Evolutionary conservation across 306 rosid species (phyloP), one percentile per base, ranked within the genome.

Genomic region (Vigna nakashimae): DNA sequence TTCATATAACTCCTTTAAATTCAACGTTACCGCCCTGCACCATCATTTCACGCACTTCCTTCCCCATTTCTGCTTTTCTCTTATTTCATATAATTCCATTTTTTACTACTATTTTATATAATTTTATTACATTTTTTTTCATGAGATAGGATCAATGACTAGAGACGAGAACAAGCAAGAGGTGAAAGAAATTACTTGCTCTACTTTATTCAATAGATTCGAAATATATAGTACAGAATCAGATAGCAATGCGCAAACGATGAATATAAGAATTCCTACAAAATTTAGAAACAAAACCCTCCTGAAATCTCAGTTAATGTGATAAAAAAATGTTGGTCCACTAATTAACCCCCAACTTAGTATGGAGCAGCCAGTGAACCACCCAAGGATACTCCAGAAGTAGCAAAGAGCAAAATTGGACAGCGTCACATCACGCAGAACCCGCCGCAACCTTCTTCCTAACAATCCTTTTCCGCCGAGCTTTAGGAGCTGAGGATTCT

Each of bases 391-490:
- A 80, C 70, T 55, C 74, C 20, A 69, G 76, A 34, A 79, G 65
- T 7, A 38, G 40, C 55, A 26, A 67, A 76, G 77, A 62, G 84
- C 91, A 89, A 91, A 91, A 91, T 80, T 87, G 89, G 81, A 73
- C 66, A 48, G 63, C 32, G 69, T 30, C 34, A 30, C 34, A 30
- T 30, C 34, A 30, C 17, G 90, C 50, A 71, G 89, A 84, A 57
- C 93, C 85, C 55, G 98, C 76, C 18, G 94, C 77, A 86, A 91
- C 97, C 85, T 92, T 96, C 86, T 90, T 92, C 86, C 93, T 79
- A 42, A 96, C 97, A 77, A 91, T 67, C 84, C 98, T 90, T 86
- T 92, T 96, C 74, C 98, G 83, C 8, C 93, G 91, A 42, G 87
- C 87, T 87, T 87, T 96, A 6, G 98, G 98, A 45, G 90, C 84